Evolutionary conservation across 768 basidiomycete genomes (phyloP), one percentile per base, ranked within the genome.

Genomic region (Pleurotus giganteus): DNA sequence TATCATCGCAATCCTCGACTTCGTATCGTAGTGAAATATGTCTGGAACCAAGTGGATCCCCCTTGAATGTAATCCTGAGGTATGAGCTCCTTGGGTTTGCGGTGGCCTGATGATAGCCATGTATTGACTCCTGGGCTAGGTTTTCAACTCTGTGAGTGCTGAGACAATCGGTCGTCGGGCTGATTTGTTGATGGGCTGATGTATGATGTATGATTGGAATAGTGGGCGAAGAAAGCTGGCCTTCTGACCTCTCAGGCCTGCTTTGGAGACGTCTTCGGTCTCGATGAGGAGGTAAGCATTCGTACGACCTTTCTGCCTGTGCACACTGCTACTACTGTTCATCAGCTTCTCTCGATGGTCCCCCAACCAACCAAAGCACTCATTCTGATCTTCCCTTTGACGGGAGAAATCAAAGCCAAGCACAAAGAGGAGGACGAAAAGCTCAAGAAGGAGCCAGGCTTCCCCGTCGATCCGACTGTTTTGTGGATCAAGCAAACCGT

Each of bases 401-500:
- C 78, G 0, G 79, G 81, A 1, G 68, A 67, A 15, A 68, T 83
- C 9, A 79, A 82, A n/a, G 65, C 57, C 3, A 78, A 74, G 39
- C 74, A 84, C 39, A 73, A 74, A 37, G 71, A 74, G 42, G 89
- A 93, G 58, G 91, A 94, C 59, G 70, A 69, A 39, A 65, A 68
- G 60, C 78, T 89, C 45, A 68, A 68, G 24, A 68, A 66, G 12
- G 74, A 76, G 39, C 83, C 73, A 1, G 74, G 75, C 53, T 67
- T 72, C 2, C 59, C 61, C 0, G 63, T 90, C 3, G 84, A 91
- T 61, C 78, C 81, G 4, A 83, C 82, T 0, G 71, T 96, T 4
- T 73, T 94, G 61, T 97, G 85, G 80, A 91, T 96, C 73, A 93
- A 92, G 68, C 94, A 97, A 67, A 96, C 89, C 49, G 93, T 91